Base-by-base conservation (phyloP, 2,329 filamentous ascomycete genomes). In the Cordyceps cicadae region DNA sequence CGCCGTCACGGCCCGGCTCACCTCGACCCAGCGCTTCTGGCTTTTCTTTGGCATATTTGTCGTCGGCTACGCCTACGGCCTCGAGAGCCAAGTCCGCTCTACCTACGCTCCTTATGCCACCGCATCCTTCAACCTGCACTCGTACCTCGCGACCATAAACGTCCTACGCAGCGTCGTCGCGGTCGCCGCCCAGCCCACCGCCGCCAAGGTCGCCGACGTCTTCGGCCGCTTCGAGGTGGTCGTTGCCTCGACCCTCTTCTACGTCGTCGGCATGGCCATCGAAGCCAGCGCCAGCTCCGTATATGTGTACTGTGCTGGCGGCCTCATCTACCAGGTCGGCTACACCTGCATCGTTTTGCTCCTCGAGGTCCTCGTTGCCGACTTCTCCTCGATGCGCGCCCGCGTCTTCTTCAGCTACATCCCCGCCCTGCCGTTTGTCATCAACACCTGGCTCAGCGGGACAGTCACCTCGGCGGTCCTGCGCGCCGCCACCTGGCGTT, bases 391-490 rank as follows among this genome's bases (percentile, higher is more conserved):
- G 0, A 79, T 84, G 63, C 76, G 82, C 6, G 79, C 81, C 3
- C 81, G 84, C 62, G 74, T 87, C 2, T 76, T 87, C 62, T 86
- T 85, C 73, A 84, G 81, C 21, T 87, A 84, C 59, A 73, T 87
- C n/a, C 83, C 83, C 0, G 80, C 81, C 0, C 68, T 79, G 3
- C 84, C 84, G 0, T 86, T 84, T 66, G 67, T 86, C 50, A 75
- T 84, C 69, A 87, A 87, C 66, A 84, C 84, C 0, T 87, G 84
- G 84, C 77, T 87, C 15, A 82, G 81, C 63, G 85, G 84, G 21
- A 79, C 82, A 63, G 72, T 87, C 54, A 78, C 81, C 0, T 67
- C 70, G 0, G 76, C 80, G 0, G 81, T 86, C 0, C 67, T 86
- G 21, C 65, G 61, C 0, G 68, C 67, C 2, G 81, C 81, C 0